Conservation (phyloP, 192 early-diverging fungal genomes). For the Backusella macrospora region DNA sequence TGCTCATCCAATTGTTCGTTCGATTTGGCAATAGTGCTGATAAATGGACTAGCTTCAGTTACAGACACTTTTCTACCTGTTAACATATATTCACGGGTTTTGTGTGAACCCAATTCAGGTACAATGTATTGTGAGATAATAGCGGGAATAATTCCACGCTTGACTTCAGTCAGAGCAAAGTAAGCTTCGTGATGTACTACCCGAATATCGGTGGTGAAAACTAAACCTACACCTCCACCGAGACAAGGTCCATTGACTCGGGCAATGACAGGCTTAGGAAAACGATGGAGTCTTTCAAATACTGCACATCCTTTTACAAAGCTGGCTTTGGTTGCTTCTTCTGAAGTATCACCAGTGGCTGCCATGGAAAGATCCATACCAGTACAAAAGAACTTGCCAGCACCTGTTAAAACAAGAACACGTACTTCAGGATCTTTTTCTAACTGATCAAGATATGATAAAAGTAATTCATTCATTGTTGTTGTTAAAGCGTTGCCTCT, state of each 20-base stretch:
- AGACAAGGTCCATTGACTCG: slow-evolving; percentile 66
- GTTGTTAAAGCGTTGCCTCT: slow-evolving; percentile 57
- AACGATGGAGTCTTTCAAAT: slow-evolving; percentile 48
- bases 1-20: slow-evolving; percentile 45
- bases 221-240: slow-evolving; percentile 62
- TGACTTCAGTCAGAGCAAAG: slow-evolving; percentile 62
- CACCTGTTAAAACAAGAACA: slow-evolving; percentile 59
- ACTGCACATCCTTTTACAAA: slow-evolving; percentile 40
- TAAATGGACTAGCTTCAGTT: slow-evolving; percentile 43
- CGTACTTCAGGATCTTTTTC: slow-evolving; percentile 50
- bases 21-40: slow-evolving; percentile 36
- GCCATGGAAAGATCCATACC: slow-evolving; percentile 60
- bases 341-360: slow-evolving; percentile 2
- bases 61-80: slow-evolving; percentile 54
- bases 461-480: slow-evolving; percentile 47
- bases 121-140: slow-evolving; percentile 67
- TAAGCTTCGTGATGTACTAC: slow-evolving; percentile 46
- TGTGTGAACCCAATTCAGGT: slow-evolving; percentile 54
- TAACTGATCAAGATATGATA: slow-evolving; percentile 44
- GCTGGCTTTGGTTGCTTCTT: slow-evolving; percentile 23
- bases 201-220: slow-evolving; percentile 61
- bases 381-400: slow-evolving; percentile 67
- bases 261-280: slow-evolving; percentile 56
- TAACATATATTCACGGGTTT: slow-evolving; percentile 58
- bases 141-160: slow-evolving; percentile 64